Evolutionary conservation across 2,329 filamentous ascomycete species (phyloP).

Genomic region (Endoconidiophora polonica): DNA sequence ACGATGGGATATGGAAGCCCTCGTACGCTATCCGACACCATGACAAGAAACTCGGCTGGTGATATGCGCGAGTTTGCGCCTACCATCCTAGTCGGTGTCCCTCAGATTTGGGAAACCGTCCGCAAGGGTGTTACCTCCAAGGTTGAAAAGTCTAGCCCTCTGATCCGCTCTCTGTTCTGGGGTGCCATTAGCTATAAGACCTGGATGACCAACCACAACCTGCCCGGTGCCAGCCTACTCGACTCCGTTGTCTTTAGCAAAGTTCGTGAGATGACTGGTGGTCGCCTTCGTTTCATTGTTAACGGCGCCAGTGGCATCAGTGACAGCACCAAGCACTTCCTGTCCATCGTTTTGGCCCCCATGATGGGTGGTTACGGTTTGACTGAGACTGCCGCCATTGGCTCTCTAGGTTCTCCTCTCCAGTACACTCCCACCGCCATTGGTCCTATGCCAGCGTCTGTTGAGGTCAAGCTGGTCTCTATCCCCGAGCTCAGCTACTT

Average conservation of each 20-base stretch:
- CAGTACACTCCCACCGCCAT: conserved; percentile 66
- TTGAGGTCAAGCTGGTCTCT: conserved; percentile 87
- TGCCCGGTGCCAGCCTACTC: conserved; percentile 52
- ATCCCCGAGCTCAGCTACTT: conserved; percentile 78
- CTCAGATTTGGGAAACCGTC: conserved; percentile 92
- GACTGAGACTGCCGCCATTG: conserved; percentile 81
- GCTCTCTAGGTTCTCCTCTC: conserved; percentile 65
- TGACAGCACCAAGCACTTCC: conserved; percentile 73
- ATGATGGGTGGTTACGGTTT: conserved; percentile 92
- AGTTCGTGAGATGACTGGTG: conserved; percentile 78
- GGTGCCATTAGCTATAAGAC: conserved; percentile 42
- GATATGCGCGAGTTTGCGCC: conserved; percentile 87
- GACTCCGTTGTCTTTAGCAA: conserved; percentile 83
- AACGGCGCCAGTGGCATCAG: conserved; percentile 88
- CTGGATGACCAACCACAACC: conserved; percentile 37
- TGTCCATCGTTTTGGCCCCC: conserved; percentile 80
- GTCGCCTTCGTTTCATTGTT: conserved; percentile 73
- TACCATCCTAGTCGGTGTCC: conserved; percentile 83
- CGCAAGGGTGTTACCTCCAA: conserved; percentile 82
- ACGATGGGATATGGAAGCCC: conserved; percentile 88
- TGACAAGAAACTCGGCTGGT: conserved; percentile 76
- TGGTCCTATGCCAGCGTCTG: conserved; percentile 57
- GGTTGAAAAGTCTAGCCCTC: conserved; percentile 52
- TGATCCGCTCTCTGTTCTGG: conserved; percentile 68
- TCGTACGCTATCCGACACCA: conserved; percentile 70